Conservation (phyloP, 805 yeast species). For the Candida coleopterorum region DNA sequence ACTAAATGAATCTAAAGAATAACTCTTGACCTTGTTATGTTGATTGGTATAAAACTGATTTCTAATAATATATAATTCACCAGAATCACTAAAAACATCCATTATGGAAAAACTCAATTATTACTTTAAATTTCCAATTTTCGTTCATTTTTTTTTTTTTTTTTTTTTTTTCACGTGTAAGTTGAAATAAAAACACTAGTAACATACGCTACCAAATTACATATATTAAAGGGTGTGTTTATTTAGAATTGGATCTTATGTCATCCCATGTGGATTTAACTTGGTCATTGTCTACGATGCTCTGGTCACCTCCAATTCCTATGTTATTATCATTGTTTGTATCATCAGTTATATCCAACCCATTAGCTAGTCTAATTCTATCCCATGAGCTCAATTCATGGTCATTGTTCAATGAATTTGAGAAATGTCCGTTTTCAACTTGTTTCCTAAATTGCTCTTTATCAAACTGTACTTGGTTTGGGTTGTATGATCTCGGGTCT, state of each 20-base stretch:
- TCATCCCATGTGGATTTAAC: slow-evolving; percentile 19
- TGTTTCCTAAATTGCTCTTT: slow-evolving; percentile 7
- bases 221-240: no score
- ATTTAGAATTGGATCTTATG: slow-evolving; percentile 7
- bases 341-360: slow-evolving; percentile 13
- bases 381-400: slow-evolving; percentile 26
- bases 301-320: neutral
- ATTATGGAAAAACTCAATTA: no score
- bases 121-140: no score
- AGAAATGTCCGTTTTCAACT: slow-evolving; percentile 18
- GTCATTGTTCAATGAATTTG: neutral
- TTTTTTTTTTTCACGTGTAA: slow-evolving; percentile 1
- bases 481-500: slow-evolving; percentile 43
- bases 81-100: slow-evolving; percentile 39
- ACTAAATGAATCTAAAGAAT: slow-evolving; percentile 34
- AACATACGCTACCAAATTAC: no score
- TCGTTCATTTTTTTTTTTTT: neutral
- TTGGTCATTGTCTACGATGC: neutral
- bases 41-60: slow-evolving; percentile 62
- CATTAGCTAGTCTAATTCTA: slow-evolving; percentile 29
- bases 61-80: slow-evolving; percentile 51
- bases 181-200: no score
- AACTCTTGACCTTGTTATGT: slow-evolving; percentile 39
- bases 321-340: neutral
- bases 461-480: slow-evolving; percentile 3